Conservation (phyloP, 345 rosid species). For the Erucastrum elatum region DNA sequence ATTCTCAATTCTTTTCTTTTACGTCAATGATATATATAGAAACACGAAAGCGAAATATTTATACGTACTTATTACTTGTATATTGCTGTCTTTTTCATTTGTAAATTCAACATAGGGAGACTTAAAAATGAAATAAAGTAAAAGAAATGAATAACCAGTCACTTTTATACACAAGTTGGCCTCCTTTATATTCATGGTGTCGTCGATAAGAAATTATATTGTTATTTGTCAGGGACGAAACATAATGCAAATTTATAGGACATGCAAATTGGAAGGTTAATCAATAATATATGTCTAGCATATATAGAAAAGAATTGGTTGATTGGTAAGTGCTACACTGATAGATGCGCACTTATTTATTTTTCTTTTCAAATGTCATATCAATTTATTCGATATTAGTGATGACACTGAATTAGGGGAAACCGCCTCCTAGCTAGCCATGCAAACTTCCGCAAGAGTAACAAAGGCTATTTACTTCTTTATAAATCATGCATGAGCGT, state of each 20-base stretch:
- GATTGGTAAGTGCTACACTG: background rate
- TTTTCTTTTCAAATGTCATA: background rate
- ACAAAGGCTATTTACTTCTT: constrained; percentile 1
- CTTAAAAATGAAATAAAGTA: constrained; percentile 1
- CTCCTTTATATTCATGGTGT: background rate
- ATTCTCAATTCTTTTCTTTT: background rate
- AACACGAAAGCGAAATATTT: background rate
- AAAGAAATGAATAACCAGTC: background rate
- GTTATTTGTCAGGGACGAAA: background rate
- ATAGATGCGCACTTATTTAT: background rate
- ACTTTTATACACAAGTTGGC: background rate
- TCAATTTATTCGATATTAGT: background rate
- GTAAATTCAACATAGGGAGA: background rate
- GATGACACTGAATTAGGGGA: background rate
- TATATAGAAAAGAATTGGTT: background rate
- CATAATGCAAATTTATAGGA: background rate
- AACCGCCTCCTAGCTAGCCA: background rate
- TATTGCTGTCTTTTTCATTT: background rate
- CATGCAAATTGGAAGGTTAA: background rate
- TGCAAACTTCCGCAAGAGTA: background rate
- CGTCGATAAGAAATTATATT: background rate
- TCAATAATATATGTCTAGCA: background rate
- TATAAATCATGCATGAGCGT: background rate
- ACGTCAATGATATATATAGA: constrained; percentile 6
- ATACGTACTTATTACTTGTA: background rate